A percentile compares a stretch with the other conserved stretches of the same genome.
Evolutionary conservation across 495 filamentous ascomycete genomes (phyloP).

Genomic region (Penicillium salamii): DNA sequence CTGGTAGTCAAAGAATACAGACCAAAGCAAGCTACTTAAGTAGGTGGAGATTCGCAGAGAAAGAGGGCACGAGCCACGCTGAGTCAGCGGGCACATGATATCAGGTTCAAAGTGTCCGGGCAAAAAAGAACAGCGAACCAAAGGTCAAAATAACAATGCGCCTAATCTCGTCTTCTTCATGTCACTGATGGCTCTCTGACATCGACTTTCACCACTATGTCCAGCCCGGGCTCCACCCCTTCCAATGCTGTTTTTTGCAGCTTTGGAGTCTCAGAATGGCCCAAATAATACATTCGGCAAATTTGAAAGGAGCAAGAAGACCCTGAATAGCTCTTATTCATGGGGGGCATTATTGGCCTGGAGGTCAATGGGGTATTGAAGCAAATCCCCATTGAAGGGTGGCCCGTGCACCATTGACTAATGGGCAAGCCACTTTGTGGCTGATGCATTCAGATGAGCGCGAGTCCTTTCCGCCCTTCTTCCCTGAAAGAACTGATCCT

Average conservation of each 20-base stretch:
- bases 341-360: conserved; percentile 1
- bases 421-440: conserved; percentile 20
- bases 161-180: conserved; percentile 15
- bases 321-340: conserved; percentile 2
- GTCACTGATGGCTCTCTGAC: conserved; percentile 26
- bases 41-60: no score
- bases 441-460: conserved; percentile 15
- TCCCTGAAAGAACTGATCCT: conserved; percentile 1
- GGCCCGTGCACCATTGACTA: conserved; percentile 25
- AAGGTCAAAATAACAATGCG: conserved; percentile 31
- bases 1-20: no score
- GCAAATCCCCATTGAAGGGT: conserved; percentile 12
- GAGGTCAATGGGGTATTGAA: conserved; percentile 10
- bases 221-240: conserved; percentile 1
- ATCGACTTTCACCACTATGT: conserved; percentile 22
- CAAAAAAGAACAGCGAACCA: conserved; percentile 33
- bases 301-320: conserved; percentile 1
- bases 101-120: conserved; percentile 31
- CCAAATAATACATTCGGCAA: background rate
- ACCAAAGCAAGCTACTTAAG: no score
- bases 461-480: conserved; percentile 27
- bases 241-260: background rate
- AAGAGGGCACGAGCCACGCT: conserved; percentile 16
- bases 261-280: background rate
- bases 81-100: conserved; percentile 45